phyloP scores from a whole-genome alignment of 306 rosid species.

The Ammopiptanthus mongolicus region DNA sequence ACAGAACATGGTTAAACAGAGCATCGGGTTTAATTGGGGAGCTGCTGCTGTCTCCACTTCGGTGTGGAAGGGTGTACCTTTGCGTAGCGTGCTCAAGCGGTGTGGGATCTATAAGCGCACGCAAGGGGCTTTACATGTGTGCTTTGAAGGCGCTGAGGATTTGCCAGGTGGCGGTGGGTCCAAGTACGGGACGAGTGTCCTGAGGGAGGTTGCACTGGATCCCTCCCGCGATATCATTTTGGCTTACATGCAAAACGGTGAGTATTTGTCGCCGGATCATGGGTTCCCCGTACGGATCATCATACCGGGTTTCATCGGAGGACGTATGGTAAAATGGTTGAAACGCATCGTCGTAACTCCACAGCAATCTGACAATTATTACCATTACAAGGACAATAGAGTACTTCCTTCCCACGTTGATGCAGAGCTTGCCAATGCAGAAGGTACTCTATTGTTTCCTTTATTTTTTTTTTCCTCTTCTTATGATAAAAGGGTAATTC shows the following conservation, averaged over 20 bases:
- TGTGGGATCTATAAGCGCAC: constrained; percentile 46
- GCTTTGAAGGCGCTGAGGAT: constrained; percentile 81
- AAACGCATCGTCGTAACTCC: constrained; percentile 70
- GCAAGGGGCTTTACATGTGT: constrained; percentile 57
- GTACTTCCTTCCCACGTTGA: constrained; percentile 79
- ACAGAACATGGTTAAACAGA: constrained; percentile 71
- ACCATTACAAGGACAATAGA: constrained; percentile 63
- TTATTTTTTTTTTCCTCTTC: background rate
- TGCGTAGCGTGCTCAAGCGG: constrained; percentile 43
- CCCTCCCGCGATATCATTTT: constrained; percentile 69
- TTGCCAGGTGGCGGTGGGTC: constrained; percentile 83
- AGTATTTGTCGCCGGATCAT: constrained; percentile 58
- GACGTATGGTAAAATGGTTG: constrained; percentile 87
- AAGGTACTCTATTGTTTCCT: constrained; percentile 27
- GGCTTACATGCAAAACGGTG: constrained; percentile 83
- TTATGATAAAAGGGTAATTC: background rate
- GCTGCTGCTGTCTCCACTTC: constrained; percentile 62
- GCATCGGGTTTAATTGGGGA: constrained; percentile 85
- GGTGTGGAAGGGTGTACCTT: constrained; percentile 68
- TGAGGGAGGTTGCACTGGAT: constrained; percentile 63
- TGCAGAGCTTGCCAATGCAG: constrained; percentile 64
- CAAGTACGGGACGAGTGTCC: constrained; percentile 66
- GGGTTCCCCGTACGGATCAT: constrained; percentile 78
- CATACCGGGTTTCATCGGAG: constrained; percentile 71
- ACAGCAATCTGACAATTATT: constrained; percentile 46